phyloP scores from a whole-genome alignment of 305 asterid species.

The Fraxinus baroniana region DNA sequence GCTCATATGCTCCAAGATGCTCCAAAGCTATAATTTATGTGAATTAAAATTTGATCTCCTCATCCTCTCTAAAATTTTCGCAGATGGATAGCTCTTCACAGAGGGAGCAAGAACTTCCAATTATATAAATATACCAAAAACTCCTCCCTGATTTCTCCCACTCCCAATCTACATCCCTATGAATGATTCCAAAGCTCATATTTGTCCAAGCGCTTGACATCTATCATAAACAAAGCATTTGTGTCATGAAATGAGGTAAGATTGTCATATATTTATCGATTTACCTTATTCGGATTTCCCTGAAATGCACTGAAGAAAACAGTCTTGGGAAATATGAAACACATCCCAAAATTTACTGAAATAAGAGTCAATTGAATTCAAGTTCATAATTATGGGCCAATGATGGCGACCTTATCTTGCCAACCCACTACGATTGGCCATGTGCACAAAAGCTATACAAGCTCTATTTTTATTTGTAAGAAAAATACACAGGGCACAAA shows the following conservation, averaged over 20 bases:
- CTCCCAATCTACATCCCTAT: slow-evolving; percentile 93
- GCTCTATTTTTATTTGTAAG: background rate
- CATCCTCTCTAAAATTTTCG: slow-evolving; percentile 74
- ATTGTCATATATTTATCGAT: slow-evolving; percentile 46
- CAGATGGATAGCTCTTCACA: slow-evolving; percentile 81
- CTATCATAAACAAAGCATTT: slow-evolving; percentile 93
- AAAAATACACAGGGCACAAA: background rate
- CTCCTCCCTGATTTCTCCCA: slow-evolving; percentile 92
- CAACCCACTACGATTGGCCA: slow-evolving; percentile 13
- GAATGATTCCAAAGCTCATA: slow-evolving; percentile 97
- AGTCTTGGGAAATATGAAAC: slow-evolving; percentile 33
- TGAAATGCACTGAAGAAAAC: slow-evolving; percentile 36
- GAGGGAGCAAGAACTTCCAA: slow-evolving; percentile 89
- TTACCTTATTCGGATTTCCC: slow-evolving; percentile 50
- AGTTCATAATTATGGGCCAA: slow-evolving; percentile 12
- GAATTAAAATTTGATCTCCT: slow-evolving; percentile 70
- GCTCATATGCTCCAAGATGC: slow-evolving; percentile 89
- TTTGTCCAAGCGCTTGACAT: slow-evolving; percentile 95
- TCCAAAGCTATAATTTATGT: slow-evolving; percentile 66
- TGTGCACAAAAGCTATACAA: background rate
- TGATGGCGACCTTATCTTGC: slow-evolving; percentile 16
- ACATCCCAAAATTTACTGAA: slow-evolving; percentile 9
- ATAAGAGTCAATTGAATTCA: background rate
- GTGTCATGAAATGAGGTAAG: slow-evolving; percentile 74
- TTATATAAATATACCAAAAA: slow-evolving; percentile 63